A percentile compares a stretch with the other conserved stretches of the same genome.
phyloP scores from a whole-genome alignment of 305 asterid genomes.

The Rubia tinctorum region DNA sequence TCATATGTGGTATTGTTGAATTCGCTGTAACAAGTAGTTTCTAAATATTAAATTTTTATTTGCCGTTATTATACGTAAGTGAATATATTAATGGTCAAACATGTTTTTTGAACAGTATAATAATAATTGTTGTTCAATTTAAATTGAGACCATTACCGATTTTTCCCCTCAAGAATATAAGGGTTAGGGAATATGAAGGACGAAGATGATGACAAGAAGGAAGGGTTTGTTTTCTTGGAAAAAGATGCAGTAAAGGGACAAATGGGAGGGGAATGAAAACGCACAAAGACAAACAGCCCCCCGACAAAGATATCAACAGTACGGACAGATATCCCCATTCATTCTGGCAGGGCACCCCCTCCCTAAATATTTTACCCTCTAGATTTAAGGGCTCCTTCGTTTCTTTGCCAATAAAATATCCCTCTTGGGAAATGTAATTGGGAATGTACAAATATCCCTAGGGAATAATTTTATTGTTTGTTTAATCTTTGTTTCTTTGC shows the following conservation, averaged over 20 bases:
- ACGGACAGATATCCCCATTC: conserved; percentile 15
- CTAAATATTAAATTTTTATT: no score
- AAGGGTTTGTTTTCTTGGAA: conserved; percentile 20
- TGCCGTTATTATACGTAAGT: no score
- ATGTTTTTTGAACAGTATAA: no score
- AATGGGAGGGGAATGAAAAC: conserved; percentile 16
- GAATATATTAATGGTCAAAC: no score
- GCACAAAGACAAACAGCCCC: conserved; percentile 25
- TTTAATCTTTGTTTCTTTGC: conserved; percentile 7
- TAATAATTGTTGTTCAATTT: no score
- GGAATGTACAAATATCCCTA: conserved; percentile 18
- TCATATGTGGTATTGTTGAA: no score
- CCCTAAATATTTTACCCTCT: conserved; percentile 9
- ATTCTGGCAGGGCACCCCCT: not conserved
- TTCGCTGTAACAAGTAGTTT: no score
- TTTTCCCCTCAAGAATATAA: not conserved
- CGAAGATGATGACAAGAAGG: conserved; percentile 32
- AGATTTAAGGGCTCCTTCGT: conserved; percentile 30
- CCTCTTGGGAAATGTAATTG: conserved; percentile 16
- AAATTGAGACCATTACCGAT: no score
- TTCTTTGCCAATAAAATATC: conserved; percentile 12
- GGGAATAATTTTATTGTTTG: conserved; percentile 18
- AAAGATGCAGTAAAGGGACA: conserved; percentile 19
- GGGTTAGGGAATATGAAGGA: conserved; percentile 27
- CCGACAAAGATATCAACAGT: conserved; percentile 44